Evolutionary conservation across 495 filamentous ascomycete species (phyloP).

Genomic region (Aspergillus affinis): DNA sequence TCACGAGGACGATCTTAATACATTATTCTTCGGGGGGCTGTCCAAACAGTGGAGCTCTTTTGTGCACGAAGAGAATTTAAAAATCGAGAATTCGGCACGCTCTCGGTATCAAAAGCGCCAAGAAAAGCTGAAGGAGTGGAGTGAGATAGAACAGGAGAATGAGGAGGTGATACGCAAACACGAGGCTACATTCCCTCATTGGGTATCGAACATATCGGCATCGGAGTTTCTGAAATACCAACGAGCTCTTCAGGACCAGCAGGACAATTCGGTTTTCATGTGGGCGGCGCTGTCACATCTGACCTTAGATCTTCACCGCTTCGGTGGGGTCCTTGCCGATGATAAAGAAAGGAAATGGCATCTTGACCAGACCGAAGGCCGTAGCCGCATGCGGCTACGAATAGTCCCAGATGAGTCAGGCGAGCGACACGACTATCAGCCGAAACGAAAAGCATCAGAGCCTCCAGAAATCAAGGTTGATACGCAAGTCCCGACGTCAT

Average conservation of each 20-base stretch:
- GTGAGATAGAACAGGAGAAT: constrained; percentile 58
- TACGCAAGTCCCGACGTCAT: constrained; percentile 31
- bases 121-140: constrained; percentile 80
- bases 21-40: constrained; percentile 74
- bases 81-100: constrained; percentile 69
- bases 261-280: constrained; percentile 78
- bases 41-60: constrained; percentile 84
- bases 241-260: constrained; percentile 81
- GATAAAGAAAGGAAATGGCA: constrained; percentile 72
- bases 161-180: constrained; percentile 75
- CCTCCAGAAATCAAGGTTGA: constrained; percentile 41
- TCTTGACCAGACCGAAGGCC: constrained; percentile 91
- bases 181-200: constrained; percentile 79
- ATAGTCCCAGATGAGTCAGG: constrained; percentile 72
- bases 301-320: constrained; percentile 68
- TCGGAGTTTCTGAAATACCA: constrained; percentile 92
- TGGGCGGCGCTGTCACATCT: constrained; percentile 70
- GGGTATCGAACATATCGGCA: constrained; percentile 91
- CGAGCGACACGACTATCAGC: constrained; percentile 75
- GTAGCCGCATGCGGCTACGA: constrained; percentile 90
- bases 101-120: constrained; percentile 68
- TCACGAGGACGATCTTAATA: constrained; percentile 75
- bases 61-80: constrained; percentile 73
- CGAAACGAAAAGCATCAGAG: constrained; percentile 68
- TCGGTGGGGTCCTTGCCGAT: constrained; percentile 75